Evolutionary conservation across 805 yeast genomes (phyloP).

Genomic region (Pichia cephalocereana): DNA sequence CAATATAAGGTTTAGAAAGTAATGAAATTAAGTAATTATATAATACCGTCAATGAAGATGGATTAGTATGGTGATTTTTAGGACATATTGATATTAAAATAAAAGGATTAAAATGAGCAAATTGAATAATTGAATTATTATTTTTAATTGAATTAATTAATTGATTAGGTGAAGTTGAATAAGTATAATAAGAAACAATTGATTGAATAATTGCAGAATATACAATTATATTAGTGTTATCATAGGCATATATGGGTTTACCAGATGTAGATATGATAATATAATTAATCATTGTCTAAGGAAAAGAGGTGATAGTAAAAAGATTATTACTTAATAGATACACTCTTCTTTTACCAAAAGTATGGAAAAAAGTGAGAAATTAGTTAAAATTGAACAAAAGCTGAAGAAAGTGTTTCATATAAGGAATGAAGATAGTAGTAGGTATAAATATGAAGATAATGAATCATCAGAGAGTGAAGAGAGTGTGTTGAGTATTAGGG

Average conservation of each 20-base stretch:
- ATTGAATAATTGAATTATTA: slow-evolving; percentile 36
- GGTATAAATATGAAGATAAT: too few species aligned
- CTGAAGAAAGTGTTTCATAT: too few species aligned
- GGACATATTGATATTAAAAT: slow-evolving; percentile 52
- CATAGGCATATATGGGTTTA: slow-evolving; percentile 74
- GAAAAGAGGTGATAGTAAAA: too few species aligned
- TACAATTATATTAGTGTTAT: slow-evolving; percentile 57
- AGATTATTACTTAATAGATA: too few species aligned
- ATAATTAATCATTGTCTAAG: too few species aligned
- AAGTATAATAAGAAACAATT: slow-evolving; percentile 59
- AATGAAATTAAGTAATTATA: slow-evolving; percentile 72
- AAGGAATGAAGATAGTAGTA: too few species aligned
- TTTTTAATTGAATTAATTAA: slow-evolving; percentile 44
- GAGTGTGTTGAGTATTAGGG: too few species aligned
- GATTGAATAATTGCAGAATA: slow-evolving; percentile 79
- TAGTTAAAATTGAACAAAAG: too few species aligned
- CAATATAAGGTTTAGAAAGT: slow-evolving; percentile 69
- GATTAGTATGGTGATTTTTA: too few species aligned
- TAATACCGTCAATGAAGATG: slow-evolving; percentile 30
- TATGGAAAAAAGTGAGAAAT: too few species aligned
- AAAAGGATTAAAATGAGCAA: slow-evolving; percentile 60
- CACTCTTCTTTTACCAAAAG: too few species aligned
- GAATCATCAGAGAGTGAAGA: too few species aligned
- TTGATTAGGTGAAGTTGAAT: slow-evolving; percentile 23
- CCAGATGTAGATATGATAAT: slow-evolving; percentile 71